A percentile compares a stretch with the other conserved stretches of the same genome.
Evolutionary conservation across 2,329 filamentous ascomycete species (phyloP).

Genomic region (Claviceps capensis): DNA sequence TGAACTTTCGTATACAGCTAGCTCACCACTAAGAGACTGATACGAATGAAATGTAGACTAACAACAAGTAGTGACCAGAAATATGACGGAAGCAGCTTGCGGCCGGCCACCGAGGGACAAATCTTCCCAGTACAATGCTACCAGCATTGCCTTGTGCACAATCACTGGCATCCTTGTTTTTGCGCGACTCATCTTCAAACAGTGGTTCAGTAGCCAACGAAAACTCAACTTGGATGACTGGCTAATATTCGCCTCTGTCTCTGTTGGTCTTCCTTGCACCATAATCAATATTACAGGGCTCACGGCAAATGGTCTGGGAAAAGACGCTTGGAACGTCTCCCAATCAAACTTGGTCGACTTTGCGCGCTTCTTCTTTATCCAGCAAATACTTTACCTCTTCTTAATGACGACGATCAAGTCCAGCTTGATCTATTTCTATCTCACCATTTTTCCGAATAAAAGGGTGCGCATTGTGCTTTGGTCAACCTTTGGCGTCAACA

Average conservation of each 20-base stretch:
- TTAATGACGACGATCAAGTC: slow-evolving; percentile 3
- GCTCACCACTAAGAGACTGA: no score
- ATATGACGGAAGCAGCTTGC: slow-evolving; percentile 5
- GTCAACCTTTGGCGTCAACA: neutral
- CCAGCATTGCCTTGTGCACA: slow-evolving; percentile 9
- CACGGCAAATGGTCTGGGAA: slow-evolving; percentile 16
- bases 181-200: slow-evolving; percentile 12
- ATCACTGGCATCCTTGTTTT: slow-evolving; percentile 10
- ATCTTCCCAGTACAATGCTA: slow-evolving; percentile 1
- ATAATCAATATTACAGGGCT: slow-evolving; percentile 14
- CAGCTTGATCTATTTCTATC: slow-evolving; percentile 4
- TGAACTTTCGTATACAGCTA: no score
- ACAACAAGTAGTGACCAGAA: slow-evolving; percentile 3
- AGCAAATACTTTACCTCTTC: slow-evolving; percentile 5
- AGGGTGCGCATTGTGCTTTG: neutral
- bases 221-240: slow-evolving; percentile 20
- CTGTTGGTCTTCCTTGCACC: slow-evolving; percentile 12
- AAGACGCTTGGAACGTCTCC: slow-evolving; percentile 20
- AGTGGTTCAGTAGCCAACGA: slow-evolving; percentile 14
- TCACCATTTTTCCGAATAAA: slow-evolving; percentile 4
- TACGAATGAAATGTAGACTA: neutral
- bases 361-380: slow-evolving; percentile 3
- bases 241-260: slow-evolving; percentile 13
- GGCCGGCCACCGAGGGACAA: slow-evolving; percentile 3
- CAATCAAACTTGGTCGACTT: slow-evolving; percentile 3